Evolutionary conservation across 2,329 filamentous ascomycete genomes (phyloP), one percentile per base, ranked within the genome.

Genomic region (Leptosphaerulina australis): DNA sequence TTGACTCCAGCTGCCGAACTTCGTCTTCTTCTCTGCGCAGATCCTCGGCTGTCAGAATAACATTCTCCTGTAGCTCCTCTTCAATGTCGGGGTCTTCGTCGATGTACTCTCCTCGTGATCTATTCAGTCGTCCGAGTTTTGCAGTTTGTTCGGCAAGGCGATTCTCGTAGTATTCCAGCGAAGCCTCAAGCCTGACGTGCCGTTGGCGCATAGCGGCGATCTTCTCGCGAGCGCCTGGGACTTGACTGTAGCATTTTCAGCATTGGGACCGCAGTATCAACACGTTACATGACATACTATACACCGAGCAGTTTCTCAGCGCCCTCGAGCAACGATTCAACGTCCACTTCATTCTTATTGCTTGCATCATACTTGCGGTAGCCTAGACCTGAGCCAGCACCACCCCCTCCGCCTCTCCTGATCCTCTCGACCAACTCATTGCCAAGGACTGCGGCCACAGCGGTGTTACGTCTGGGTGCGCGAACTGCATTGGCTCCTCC

Each of bases 261-360:
- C 12, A 11, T 17, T 7, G 3, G 6, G 2, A n/a, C 3, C 6
- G 5, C 2, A 24, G 8, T 4, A 10, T 14, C 11, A 1, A 11
- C 2, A 4, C 5, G n/a, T n/a, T 7, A 1, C 4, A 17, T 43
- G 15, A 74, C 81, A 54, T 72, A 85, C 82, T 97, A 97, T 21
- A 97, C 92, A 34, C 83, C 83, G 62, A 91, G 92, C 22, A 97
- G 81, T 78, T 91, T 96, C 78, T 97, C 91, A 0, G 92, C 93
- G 0, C 93, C 92, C 44, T 83, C 81, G 17, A 99, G 80, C 22
- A 99, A 76, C 1, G 96, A 81, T 64, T 96, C 90, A 3, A 97
- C 86, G 71, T 97, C 90, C 2, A 97, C 81, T 18, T 95, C 91
- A 8, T 86, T 87, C 56, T 81, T 83, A 33, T 76, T 76, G 37